Evolutionary conservation across 345 rosid genomes (phyloP).

Genomic region (Jatropha curcas): DNA sequence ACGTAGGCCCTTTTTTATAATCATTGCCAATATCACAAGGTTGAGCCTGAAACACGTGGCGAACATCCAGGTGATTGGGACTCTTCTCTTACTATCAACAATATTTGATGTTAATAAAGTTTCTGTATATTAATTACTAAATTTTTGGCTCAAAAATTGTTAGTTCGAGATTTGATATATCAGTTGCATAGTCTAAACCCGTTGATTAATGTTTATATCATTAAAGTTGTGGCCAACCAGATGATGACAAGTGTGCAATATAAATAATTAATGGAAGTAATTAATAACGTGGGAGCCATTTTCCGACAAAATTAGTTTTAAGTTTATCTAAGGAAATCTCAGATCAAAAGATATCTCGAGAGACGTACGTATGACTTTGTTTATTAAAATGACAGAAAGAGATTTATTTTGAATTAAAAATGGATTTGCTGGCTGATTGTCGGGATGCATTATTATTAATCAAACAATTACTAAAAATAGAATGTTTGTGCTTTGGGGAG

Average conservation of each 20-base stretch:
- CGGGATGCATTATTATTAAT: background rate
- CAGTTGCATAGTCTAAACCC: too few relatives aligned
- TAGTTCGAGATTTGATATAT: background rate
- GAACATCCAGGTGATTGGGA: too few relatives aligned
- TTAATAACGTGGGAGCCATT: conserved; percentile 8
- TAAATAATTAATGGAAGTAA: background rate
- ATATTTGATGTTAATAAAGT: too few relatives aligned
- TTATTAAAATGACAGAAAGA: background rate
- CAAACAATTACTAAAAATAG: conserved; percentile 6
- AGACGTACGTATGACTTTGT: background rate
- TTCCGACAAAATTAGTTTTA: conserved; percentile 3
- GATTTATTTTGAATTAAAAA: background rate
- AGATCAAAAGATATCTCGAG: background rate
- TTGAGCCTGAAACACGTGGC: conserved; percentile 9
- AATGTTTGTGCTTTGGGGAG: conserved; percentile 16
- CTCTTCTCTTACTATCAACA: too few relatives aligned
- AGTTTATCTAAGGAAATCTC: background rate
- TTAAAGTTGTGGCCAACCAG: background rate
- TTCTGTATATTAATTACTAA: too few relatives aligned
- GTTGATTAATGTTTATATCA: too few relatives aligned
- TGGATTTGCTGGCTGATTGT: background rate
- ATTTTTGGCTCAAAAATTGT: too few relatives aligned
- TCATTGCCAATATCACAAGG: too few relatives aligned
- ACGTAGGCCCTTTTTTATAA: background rate
- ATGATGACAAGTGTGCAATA: background rate